phyloP scores from a whole-genome alignment of 495 filamentous ascomycete species.

The Alectoria sarmentosa region DNA sequence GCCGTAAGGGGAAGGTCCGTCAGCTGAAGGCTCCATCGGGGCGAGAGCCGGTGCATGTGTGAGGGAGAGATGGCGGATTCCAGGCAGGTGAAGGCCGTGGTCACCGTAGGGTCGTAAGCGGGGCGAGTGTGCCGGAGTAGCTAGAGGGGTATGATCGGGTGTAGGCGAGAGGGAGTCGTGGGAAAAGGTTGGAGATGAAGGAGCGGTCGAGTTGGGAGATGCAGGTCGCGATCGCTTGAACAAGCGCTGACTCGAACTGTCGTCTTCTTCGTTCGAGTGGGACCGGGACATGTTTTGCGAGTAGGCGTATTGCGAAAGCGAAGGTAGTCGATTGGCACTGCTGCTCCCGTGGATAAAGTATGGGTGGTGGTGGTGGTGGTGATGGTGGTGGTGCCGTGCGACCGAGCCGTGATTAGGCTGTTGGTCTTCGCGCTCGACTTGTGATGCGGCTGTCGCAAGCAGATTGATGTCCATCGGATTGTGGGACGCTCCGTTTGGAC shows the following conservation, averaged over 20 bases:
- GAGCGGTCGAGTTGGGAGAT: slow-evolving; percentile 90
- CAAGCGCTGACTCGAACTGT: slow-evolving; percentile 62
- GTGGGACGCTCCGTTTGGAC: slow-evolving; percentile 30
- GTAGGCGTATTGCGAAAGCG: slow-evolving; percentile 74
- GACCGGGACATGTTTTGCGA: slow-evolving; percentile 78
- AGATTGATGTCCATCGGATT: slow-evolving; percentile 71
- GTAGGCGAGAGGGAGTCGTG: slow-evolving; percentile 94
- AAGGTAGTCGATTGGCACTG: slow-evolving; percentile 59
- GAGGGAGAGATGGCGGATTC: slow-evolving; percentile 80
- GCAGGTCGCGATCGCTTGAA: slow-evolving; percentile 85
- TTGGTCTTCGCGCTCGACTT: slow-evolving; percentile 71
- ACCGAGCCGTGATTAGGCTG: slow-evolving; percentile 40
- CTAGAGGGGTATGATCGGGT: slow-evolving; percentile 92
- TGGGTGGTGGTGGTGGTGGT: slow-evolving; percentile 46
- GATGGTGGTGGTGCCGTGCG: slow-evolving; percentile 40
- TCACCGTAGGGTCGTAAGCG: slow-evolving; percentile 70
- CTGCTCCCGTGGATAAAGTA: slow-evolving; percentile 49
- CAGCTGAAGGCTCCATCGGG: slow-evolving; percentile 77
- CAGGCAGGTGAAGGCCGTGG: slow-evolving; percentile 70
- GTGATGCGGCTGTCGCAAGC: slow-evolving; percentile 83
- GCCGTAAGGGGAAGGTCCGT: slow-evolving; percentile 47
- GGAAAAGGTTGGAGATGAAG: slow-evolving; percentile 96
- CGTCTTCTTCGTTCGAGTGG: slow-evolving; percentile 81
- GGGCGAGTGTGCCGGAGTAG: slow-evolving; percentile 92
- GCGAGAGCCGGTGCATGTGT: slow-evolving; percentile 85